phyloP scores from a whole-genome alignment of 441 rosid species.

The Mallotus japonicus region DNA sequence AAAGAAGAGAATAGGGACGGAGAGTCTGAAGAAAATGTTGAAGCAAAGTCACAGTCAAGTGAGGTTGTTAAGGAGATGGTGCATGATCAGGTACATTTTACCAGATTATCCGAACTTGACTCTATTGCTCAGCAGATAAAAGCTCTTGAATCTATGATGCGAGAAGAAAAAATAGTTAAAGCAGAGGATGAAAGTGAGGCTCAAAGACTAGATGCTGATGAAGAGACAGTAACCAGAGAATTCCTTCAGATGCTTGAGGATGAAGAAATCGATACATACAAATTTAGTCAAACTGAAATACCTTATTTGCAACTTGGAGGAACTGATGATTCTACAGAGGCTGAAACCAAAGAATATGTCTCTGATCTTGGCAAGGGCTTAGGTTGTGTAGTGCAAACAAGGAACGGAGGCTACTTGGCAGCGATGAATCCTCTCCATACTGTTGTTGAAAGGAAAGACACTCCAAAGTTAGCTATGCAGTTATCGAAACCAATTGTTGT shows the following conservation, averaged over 20 bases:
- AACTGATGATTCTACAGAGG: conserved; percentile 40
- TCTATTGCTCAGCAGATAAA: conserved; percentile 85
- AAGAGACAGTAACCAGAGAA: conserved; percentile 77
- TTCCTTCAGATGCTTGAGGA: conserved; percentile 84
- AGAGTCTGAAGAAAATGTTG: conserved; percentile 43
- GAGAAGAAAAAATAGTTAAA: conserved; percentile 37
- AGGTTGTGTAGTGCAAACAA: conserved; percentile 83
- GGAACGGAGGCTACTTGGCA: conserved; percentile 84
- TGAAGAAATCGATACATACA: conserved; percentile 42
- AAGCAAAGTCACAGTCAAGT: conserved; percentile 42
- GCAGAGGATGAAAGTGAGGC: conserved; percentile 48
- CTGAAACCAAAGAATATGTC: conserved; percentile 53
- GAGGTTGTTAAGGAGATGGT: conserved; percentile 70
- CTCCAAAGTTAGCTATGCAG: conserved; percentile 90
- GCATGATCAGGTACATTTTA: conserved; percentile 54
- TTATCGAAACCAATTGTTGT: conserved; percentile 72
- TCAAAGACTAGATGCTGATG: conserved; percentile 72
- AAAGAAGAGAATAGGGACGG: conserved; percentile 32
- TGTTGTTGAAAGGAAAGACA: conserved; percentile 58
- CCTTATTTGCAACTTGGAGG: conserved; percentile 53
- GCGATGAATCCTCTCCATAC: conserved; percentile 76
- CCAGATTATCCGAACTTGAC: conserved; percentile 69
- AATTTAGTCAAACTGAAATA: conserved; percentile 40
- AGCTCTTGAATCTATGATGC: conserved; percentile 87
- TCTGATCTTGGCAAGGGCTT: conserved; percentile 87